Evolutionary conservation across 768 basidiomycete genomes (phyloP).

Genomic region (Leccinum boreale): DNA sequence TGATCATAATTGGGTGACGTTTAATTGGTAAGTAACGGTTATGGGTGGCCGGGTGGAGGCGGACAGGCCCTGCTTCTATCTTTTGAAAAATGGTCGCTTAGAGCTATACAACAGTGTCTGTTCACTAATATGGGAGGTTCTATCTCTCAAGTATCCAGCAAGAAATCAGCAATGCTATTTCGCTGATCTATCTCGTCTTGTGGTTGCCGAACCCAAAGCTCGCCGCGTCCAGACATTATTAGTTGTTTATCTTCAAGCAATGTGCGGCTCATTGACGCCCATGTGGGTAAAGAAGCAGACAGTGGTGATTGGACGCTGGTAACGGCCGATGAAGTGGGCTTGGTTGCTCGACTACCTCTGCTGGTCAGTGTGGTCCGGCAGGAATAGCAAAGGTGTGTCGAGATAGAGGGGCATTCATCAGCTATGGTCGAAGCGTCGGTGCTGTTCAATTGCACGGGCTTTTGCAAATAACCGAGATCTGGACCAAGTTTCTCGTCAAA

Average conservation of each 20-base stretch:
- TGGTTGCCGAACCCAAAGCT: conserved; percentile 32
- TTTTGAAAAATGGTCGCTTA: neutral
- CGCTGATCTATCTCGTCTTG: conserved; percentile 37
- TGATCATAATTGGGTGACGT: conserved; percentile 4
- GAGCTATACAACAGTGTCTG: neutral
- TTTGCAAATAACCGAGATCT: conserved; percentile 12
- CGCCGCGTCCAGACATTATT: conserved; percentile 11
- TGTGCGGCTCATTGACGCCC: conserved; percentile 27
- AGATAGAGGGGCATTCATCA: conserved; percentile 28
- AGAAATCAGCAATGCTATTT: conserved; percentile 36
- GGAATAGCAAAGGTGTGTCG: conserved; percentile 54
- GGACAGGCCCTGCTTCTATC: neutral
- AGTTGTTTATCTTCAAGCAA: neutral
- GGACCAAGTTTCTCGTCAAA: conserved; percentile 14
- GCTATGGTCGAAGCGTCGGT: neutral
- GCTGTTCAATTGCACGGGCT: neutral
- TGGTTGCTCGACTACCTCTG: conserved; percentile 44
- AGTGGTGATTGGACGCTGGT: conserved; percentile 7
- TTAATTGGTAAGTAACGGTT: neutral
- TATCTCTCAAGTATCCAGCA: conserved; percentile 29
- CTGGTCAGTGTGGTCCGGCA: conserved; percentile 63
- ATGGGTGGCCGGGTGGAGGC: neutral
- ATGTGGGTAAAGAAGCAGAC: conserved; percentile 26
- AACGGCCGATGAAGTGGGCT: conserved; percentile 4
- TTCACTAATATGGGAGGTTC: neutral